A percentile compares a stretch with the other conserved stretches of the same genome.
Conservation (phyloP, 2,329 filamentous ascomycete species). For the Trichoderma endophyticum region DNA sequence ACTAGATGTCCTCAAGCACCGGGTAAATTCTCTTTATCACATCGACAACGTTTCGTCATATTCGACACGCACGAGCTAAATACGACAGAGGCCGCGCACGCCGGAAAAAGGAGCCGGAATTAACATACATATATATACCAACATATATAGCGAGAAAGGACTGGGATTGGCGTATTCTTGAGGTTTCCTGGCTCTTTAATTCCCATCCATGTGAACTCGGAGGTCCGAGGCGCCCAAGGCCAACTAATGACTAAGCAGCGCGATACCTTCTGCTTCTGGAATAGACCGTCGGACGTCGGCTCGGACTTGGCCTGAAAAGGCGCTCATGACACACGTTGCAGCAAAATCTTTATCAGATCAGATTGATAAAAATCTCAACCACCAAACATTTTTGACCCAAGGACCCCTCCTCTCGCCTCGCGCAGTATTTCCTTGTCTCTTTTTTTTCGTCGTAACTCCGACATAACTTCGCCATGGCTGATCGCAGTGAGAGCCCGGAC, state of each 20-base stretch:
- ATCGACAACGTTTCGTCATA: neutral
- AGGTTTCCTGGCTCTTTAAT: neutral
- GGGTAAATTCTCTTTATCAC: neutral
- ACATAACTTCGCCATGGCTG: conserved; percentile 25
- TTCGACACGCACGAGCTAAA: neutral
- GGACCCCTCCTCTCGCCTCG: conserved; percentile 23
- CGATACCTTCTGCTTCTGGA: neutral
- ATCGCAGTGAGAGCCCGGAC: conserved; percentile 40
- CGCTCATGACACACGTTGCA: conserved; percentile 17
- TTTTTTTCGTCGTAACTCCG: conserved; percentile 35
- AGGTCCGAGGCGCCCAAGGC: conserved; percentile 2
- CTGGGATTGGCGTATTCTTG: neutral
- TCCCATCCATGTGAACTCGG: neutral
- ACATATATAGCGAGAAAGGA: neutral
- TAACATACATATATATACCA: neutral
- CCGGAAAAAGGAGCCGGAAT: neutral
- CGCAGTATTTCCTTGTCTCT: conserved; percentile 11
- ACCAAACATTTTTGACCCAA: conserved; percentile 24
- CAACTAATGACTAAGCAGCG: conserved; percentile 8
- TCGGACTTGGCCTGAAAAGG: conserved; percentile 1
- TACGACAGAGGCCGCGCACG: neutral
- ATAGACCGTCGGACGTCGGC: conserved; percentile 11
- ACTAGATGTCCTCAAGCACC: neutral
- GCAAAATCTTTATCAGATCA: conserved; percentile 36
- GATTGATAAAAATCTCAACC: conserved; percentile 37